Percentiles rank a stretch among this genome's conserved stretches.
phyloP scores from a whole-genome alignment of 345 rosid genomes.

The Mangifera indica region DNA sequence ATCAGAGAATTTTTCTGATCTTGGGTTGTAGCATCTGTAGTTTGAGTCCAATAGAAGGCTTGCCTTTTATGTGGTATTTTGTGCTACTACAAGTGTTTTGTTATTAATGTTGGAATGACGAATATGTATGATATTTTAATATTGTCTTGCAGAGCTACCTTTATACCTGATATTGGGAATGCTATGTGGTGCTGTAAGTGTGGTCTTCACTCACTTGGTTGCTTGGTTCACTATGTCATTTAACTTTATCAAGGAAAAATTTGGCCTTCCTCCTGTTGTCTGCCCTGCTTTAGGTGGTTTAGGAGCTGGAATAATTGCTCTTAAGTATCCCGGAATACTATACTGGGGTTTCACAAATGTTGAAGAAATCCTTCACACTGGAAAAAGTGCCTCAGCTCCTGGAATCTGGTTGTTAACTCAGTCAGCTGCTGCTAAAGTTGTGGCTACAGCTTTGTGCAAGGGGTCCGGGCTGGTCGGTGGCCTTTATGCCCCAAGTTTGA shows the following conservation, averaged over 20 bases:
- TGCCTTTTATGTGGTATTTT: neutral
- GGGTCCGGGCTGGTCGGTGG: constrained; percentile 99
- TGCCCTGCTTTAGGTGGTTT: constrained; percentile 98
- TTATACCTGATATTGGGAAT: constrained; percentile 94
- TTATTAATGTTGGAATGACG: too few species aligned
- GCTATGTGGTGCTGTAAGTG: constrained; percentile 95
- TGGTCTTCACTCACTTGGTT: constrained; percentile 77
- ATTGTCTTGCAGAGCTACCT: constrained; percentile 72
- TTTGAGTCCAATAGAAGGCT: neutral
- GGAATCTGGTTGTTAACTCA: constrained; percentile 94
- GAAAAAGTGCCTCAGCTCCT: constrained; percentile 95
- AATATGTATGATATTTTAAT: constrained; percentile 7
- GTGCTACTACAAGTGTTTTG: too few species aligned
- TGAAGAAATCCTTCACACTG: constrained; percentile 94
- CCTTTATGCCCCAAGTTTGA: constrained; percentile 95
- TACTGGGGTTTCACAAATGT: constrained; percentile 99
- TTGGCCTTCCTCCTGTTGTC: constrained; percentile 81
- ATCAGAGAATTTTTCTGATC: neutral
- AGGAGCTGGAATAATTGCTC: constrained; percentile 95
- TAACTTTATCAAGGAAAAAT: constrained; percentile 71
- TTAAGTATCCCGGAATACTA: constrained; percentile 85
- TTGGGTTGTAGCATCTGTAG: neutral
- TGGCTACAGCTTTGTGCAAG: constrained; percentile 91
- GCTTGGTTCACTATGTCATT: constrained; percentile 81
- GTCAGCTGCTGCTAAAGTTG: constrained; percentile 91